phyloP scores from a whole-genome alignment of 495 filamentous ascomycete genomes.

The Aspergillus kassunensis region DNA sequence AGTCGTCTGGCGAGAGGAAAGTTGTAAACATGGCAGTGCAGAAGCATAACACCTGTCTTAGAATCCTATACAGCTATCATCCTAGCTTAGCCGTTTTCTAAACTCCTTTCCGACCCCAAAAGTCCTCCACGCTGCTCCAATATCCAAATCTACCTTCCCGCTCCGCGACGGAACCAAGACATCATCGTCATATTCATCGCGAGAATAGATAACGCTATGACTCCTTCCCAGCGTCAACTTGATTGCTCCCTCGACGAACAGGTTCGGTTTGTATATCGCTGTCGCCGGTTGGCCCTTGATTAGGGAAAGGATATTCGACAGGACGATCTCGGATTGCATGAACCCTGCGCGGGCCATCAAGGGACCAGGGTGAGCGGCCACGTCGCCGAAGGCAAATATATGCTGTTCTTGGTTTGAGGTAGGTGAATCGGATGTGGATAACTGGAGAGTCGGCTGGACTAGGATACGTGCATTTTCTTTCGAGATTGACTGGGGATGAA shows the following conservation, averaged over 20 bases:
- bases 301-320: slow-evolving; percentile 41
- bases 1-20: slow-evolving; percentile 3
- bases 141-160: neutral
- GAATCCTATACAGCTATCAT: too few relatives aligned
- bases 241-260: slow-evolving; percentile 19
- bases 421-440: slow-evolving; percentile 21
- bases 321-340: slow-evolving; percentile 40
- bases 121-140: neutral
- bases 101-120: neutral
- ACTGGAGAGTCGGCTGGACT: slow-evolving; percentile 47
- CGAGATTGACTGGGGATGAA: slow-evolving; percentile 31
- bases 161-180: neutral
- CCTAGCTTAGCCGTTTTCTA: too few relatives aligned
- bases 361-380: slow-evolving; percentile 41
- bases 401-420: slow-evolving; percentile 8
- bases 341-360: slow-evolving; percentile 44
- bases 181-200: neutral
- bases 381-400: slow-evolving; percentile 52
- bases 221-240: slow-evolving; percentile 23
- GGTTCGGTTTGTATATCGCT: slow-evolving; percentile 16
- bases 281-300: slow-evolving; percentile 21
- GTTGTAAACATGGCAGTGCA: too few relatives aligned
- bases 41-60: too few relatives aligned
- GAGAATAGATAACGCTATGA: neutral
- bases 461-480: slow-evolving; percentile 35